These are phyloP conservation scores for Trichophyton schoenleinii DNA, from an alignment of 2,329 filamentous ascomycete genomes.

Conservation along the genomic window DNA sequence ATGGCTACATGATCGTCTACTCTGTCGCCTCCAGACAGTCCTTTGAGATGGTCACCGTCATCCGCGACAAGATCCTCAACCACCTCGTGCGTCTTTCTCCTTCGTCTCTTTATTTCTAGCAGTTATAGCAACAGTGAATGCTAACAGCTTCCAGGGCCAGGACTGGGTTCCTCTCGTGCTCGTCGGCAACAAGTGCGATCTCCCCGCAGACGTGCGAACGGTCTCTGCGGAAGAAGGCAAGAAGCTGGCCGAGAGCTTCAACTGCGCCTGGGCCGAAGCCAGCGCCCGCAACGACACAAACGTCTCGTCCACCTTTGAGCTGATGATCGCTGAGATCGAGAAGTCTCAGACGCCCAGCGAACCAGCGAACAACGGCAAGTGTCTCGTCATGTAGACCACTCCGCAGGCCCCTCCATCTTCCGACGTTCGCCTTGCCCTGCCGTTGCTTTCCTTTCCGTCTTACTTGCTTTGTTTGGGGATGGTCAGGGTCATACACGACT, in stretches of 20 bases:
- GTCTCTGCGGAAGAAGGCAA: conserved; percentile 76
- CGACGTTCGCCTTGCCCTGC: not conserved
- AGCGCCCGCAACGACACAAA: conserved; percentile 91
- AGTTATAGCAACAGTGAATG: not conserved
- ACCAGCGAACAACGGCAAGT: conserved; percentile 68
- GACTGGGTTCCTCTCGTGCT: conserved; percentile 88
- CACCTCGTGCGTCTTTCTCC: conserved; percentile 55
- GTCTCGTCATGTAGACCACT: conserved; percentile 58
- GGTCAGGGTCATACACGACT: not conserved
- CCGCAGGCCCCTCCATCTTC: not conserved
- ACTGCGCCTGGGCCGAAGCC: conserved; percentile 89
- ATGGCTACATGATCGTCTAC: conserved; percentile 97
- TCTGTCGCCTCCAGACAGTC: conserved; percentile 89
- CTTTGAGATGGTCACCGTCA: conserved; percentile 94
- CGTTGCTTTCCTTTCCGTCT: not conserved
- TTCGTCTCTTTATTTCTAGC: conserved; percentile 1
- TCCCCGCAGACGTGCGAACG: conserved; percentile 84
- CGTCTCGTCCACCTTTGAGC: conserved; percentile 81
- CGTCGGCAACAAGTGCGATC: conserved; percentile 93
- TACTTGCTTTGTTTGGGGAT: conserved; percentile 2
- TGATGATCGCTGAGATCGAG: conserved; percentile 89
- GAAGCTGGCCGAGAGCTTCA: conserved; percentile 70
- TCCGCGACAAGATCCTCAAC: conserved; percentile 93
- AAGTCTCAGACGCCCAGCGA: conserved; percentile 84
- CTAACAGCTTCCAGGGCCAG: conserved; percentile 51